phyloP scores from a whole-genome alignment of 2,329 filamentous ascomycete species.

The Fusarium sp. region DNA sequence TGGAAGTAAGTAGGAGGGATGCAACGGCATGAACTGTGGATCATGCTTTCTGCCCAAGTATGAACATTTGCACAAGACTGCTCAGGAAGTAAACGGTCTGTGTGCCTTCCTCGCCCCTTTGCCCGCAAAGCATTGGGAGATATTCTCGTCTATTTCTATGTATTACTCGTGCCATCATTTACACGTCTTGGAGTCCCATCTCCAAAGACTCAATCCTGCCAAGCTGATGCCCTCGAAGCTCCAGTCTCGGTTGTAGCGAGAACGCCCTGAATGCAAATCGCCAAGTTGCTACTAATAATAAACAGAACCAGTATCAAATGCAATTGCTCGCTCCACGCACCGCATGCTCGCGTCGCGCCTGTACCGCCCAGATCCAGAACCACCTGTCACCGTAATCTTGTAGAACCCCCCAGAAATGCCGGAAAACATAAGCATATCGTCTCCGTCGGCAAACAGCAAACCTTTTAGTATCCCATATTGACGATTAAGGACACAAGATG shows the following conservation, averaged over 20 bases:
- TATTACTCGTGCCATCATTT: conserved; percentile 40
- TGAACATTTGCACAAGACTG: neutral
- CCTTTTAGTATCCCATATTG: conserved; percentile 24
- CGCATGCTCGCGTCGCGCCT: conserved; percentile 23
- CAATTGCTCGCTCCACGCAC: conserved; percentile 31
- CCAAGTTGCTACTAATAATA: conserved; percentile 28
- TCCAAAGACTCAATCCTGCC: conserved; percentile 30
- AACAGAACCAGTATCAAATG: conserved; percentile 27
- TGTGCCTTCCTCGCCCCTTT: neutral
- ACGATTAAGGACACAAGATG: conserved; percentile 24
- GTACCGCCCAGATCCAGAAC: conserved; percentile 33
- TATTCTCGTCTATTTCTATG: conserved; percentile 47
- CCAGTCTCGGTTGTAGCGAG: conserved; percentile 19
- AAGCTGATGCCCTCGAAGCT: conserved; percentile 15
- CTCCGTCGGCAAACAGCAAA: conserved; percentile 13
- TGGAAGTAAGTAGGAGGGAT: neutral
- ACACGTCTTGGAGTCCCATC: conserved; percentile 39
- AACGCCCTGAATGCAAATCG: conserved; percentile 33
- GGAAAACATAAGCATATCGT: conserved; percentile 23
- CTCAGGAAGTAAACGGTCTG: neutral
- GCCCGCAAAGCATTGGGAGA: neutral
- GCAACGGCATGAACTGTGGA: neutral
- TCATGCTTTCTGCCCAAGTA: neutral
- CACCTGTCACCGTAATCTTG: conserved; percentile 20
- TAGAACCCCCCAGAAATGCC: conserved; percentile 33